Conservation (phyloP, 2,329 filamentous ascomycete genomes). For the Pseudogymnoascus destructans region DNA sequence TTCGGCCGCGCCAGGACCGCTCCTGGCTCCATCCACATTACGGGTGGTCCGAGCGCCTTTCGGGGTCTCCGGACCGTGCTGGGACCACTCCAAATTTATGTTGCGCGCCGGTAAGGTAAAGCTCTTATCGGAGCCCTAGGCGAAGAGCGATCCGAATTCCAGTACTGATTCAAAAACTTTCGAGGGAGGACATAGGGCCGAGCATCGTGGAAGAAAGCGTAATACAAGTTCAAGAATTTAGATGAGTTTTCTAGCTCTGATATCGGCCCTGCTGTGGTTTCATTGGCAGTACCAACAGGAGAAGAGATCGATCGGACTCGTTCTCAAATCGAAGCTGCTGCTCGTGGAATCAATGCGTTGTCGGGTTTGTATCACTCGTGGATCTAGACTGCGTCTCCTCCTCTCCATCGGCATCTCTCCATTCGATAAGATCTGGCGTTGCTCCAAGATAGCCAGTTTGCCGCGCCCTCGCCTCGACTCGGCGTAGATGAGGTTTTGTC, state of each 20-base stretch:
- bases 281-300: background rate
- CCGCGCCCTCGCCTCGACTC: slow-evolving; percentile 35
- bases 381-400: background rate
- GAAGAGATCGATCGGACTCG: background rate
- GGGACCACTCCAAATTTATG: too few species aligned
- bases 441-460: slow-evolving; percentile 19
- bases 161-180: slow-evolving; percentile 24
- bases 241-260: slow-evolving; percentile 16
- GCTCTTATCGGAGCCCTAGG: too few species aligned
- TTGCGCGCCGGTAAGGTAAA: too few species aligned
- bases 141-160: too few species aligned
- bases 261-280: slow-evolving; percentile 16
- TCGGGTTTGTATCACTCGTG: background rate
- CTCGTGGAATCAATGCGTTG: background rate
- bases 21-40: too few species aligned
- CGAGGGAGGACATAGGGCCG: slow-evolving; percentile 28
- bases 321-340: background rate
- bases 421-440: slow-evolving; percentile 21
- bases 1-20: too few species aligned
- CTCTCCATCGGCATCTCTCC: slow-evolving; percentile 22
- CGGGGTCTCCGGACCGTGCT: too few species aligned
- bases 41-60: too few species aligned
- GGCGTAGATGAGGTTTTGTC: slow-evolving; percentile 34
- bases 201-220: slow-evolving; percentile 25
- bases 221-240: background rate